Evolutionary conservation across 768 basidiomycete genomes (phyloP), one percentile per base, ranked within the genome.

Genomic region (Hirschioporus abietinus): DNA sequence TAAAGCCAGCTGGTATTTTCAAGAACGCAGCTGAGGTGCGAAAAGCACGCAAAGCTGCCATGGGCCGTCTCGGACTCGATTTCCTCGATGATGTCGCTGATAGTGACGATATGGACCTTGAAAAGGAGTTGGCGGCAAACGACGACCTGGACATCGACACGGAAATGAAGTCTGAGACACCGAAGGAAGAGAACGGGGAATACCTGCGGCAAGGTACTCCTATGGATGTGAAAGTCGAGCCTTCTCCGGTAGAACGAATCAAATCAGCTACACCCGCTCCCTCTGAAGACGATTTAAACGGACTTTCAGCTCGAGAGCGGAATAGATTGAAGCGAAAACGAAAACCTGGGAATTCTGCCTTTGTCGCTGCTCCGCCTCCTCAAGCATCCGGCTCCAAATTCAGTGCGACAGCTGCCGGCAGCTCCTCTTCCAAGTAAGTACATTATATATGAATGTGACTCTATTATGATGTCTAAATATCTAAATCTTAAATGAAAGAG

Each of bases 321-420:
- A 97, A 97, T 74, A 86, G 96, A 61, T 80, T 99, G 35, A 99
- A 99, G 76, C 85, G 97, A 30, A 99, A 99, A 74, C 90, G 96
- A 66, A 97, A 96, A 72, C 83, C 84, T 3, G 95, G 93, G 3
- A 92, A 90, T 72, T 80, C 88, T 35, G 92, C 91, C 0, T 93
- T 93, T 71, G 93, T 95, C 18, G 83, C 88, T 15, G 86, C 90
- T 1, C 88, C 88, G 4, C 79, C 82, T 6, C 79, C 81, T 18
- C 85, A 88, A 70, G 73, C 77, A 61, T 71, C 85, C 0, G 84
- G 85, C 35, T 77, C 89, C 5, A 90, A 89, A 72, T 93, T 88
- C 71, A 83, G 76, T 57, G 74, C 88, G 7, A 78, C 88, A 18
- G 76, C 90, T 7, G 77, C 81, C 3, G 88, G 88, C 2, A 76